Base-by-base conservation (phyloP, 495 filamentous ascomycete species). In the Gamarada debralockiae region DNA sequence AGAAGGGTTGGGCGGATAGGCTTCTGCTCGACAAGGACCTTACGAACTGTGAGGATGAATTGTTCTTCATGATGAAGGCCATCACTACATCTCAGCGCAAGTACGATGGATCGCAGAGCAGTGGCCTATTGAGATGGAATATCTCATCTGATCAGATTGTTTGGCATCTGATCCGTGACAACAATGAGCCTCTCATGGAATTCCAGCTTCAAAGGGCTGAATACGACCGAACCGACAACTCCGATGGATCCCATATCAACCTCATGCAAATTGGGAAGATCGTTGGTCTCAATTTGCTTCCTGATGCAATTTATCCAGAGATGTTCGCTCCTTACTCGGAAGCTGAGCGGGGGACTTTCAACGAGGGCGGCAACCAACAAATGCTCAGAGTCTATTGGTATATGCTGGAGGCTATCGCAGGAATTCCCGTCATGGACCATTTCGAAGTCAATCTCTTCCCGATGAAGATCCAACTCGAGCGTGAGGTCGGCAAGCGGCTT, bases 31-130 rank as follows among this genome's bases (percentile, higher is more conserved):
- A 97, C 61, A 84, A 87, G 37, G 93, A 99, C 62, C 73, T 99
- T 48, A 78, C 87, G 15, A 81, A 78, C 43, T 97, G 87, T 63
- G 95, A 97, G 63, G 95, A 99, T 62, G 95, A 99, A 69, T 71
- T 99, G 29, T 99, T 99, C 74, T 99, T 99, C 73, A 86, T 97
- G 78, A 97, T 97, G 95, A 97, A 99, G 60, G 93, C 93, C 18
- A 97, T 99, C 67, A 99, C 92, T 0, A 92, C 92, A 2, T 91
- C 91, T 8, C 93, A 99, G 64, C 73, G 91, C 51, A 92, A 90
- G 62, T 81, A 82, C 40, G 88, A 95, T 50, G 90, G 89, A 55
- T 79, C 78, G 2, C 79, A 87, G 56, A 83, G 83, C 38, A 92
- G 79, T 59, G 91, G 91, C 10, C 68, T 96, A 1, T 62, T 97